These are phyloP conservation scores for Phytophthora syringae DNA, from an alignment of 352 stramenopile species.

Conservation along the genomic window DNA sequence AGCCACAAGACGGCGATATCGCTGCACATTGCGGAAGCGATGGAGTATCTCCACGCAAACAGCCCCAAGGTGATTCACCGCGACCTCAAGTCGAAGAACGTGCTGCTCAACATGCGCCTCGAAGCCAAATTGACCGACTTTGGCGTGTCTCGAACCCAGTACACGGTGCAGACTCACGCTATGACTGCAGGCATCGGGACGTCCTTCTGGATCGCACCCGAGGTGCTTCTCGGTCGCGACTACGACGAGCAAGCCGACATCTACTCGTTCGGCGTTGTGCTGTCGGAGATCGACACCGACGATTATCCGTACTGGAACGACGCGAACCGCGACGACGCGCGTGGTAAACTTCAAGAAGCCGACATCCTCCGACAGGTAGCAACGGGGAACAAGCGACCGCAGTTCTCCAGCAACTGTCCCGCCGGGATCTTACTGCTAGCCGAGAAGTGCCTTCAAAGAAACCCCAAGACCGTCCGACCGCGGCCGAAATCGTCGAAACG, in stretches of 20 bases:
- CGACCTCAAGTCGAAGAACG: slow-evolving; percentile 56
- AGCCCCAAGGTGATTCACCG: slow-evolving; percentile 58
- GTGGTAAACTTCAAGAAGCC: slow-evolving; percentile 38
- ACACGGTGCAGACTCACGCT: slow-evolving; percentile 44
- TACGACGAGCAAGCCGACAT: slow-evolving; percentile 66
- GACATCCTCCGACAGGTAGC: slow-evolving; percentile 46
- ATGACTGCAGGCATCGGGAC: slow-evolving; percentile 51
- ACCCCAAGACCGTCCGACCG: slow-evolving; percentile 38
- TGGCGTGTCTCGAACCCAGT: slow-evolving; percentile 47
- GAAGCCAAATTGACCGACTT: slow-evolving; percentile 80
- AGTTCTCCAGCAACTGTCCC: slow-evolving; percentile 41
- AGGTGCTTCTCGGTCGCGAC: slow-evolving; percentile 59
- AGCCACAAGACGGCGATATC: slow-evolving; percentile 54
- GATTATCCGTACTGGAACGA: slow-evolving; percentile 52
- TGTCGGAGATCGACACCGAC: slow-evolving; percentile 63
- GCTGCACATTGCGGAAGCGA: slow-evolving; percentile 55
- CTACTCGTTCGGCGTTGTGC: slow-evolving; percentile 61
- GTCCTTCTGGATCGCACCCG: slow-evolving; percentile 54
- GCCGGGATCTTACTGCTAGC: slow-evolving; percentile 41
- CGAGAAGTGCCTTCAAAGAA: slow-evolving; percentile 45
- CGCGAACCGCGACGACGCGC: slow-evolving; percentile 34
- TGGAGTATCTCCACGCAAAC: slow-evolving; percentile 57
- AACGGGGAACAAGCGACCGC: slow-evolving; percentile 35
- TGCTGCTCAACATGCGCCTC: slow-evolving; percentile 59
- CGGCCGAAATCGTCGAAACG: slow-evolving; percentile 35